Evolutionary conservation across 2,329 filamentous ascomycete genomes (phyloP), one percentile per base, ranked within the genome.

Genomic region (Xylaria sp.): DNA sequence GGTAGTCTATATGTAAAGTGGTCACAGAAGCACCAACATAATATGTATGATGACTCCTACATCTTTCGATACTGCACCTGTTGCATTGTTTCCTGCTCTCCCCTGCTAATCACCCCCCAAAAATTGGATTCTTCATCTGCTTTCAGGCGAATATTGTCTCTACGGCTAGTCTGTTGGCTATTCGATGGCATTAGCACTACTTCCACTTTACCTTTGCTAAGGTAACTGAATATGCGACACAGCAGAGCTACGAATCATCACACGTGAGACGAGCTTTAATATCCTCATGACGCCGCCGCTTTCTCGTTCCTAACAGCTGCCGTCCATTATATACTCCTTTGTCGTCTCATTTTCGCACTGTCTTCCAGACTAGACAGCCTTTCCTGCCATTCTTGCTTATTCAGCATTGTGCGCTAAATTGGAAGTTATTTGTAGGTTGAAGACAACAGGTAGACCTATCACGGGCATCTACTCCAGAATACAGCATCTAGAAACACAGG

Each of bases 41-140:
- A 55, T 36, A 73, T 73, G 73, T 73, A 74, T 72, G 73, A 75
- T 75, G 74, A 74, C 72, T 73, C 72, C 72, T 74, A 75, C 68
- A 71, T 72, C 54, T 62, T 60, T 59, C 55, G 44, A 59, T 58
- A 45, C 42, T 10, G 33, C 27, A 59, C 31, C 11, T 27, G 10
- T 20, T 25, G 27, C 39, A 39, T 39, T 42, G 45, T 29, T 33
- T 50, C 3, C 44, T 60, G 22, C 17, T 36, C 20, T 33, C 13
- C 20, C 53, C 36, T 20, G 10, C 9, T 17, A 33, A 27, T 5
- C n/a, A 39, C 25, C 13, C 50, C 7, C 33, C 33, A 57, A 61
- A 33, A 27, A 44, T 42, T 31, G 29, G 11, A 54, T 33, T 39
- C 44, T 42, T 39, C 38, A 58, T 20, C 63, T 69, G 72, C 73